Conservation (phyloP, 1,284 basidiomycete species). For the Ceratobasidium sp. region DNA sequence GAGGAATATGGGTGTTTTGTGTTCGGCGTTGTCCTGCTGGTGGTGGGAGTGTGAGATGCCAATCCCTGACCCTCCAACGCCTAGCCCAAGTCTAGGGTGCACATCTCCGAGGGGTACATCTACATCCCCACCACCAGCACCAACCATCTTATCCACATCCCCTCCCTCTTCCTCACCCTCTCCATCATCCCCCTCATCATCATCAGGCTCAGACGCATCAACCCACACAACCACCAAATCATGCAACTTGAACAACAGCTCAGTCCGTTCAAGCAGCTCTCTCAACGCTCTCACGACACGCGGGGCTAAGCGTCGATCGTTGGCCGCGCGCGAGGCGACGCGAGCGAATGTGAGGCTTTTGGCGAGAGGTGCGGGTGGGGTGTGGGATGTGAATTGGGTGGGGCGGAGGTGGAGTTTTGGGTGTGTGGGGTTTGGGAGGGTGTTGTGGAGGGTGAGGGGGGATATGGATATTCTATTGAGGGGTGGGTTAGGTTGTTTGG, state of each 20-base stretch:
- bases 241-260: slow-evolving; percentile 57
- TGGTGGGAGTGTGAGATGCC: slow-evolving; percentile 50
- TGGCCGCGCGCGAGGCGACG: slow-evolving; percentile 84
- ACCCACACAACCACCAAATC: slow-evolving; percentile 26
- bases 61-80: slow-evolving; percentile 56
- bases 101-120: slow-evolving; percentile 49
- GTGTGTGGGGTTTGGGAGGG: slow-evolving; percentile 57
- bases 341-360: slow-evolving; percentile 83
- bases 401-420: slow-evolving; percentile 55
- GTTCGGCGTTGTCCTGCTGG: not conserved
- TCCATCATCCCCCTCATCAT: slow-evolving; percentile 54
- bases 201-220: slow-evolving; percentile 24
- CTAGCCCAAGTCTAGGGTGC: slow-evolving; percentile 45
- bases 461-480: slow-evolving; percentile 58
- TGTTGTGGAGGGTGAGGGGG: slow-evolving; percentile 72
- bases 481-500: not conserved
- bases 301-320: slow-evolving; percentile 79
- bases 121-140: not conserved
- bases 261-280: slow-evolving; percentile 71
- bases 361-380: slow-evolving; percentile 79
- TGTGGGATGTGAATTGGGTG: slow-evolving; percentile 59
- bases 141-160: slow-evolving; percentile 39
- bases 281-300: slow-evolving; percentile 79
- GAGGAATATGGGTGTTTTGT: slow-evolving; percentile 71
- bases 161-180: slow-evolving; percentile 58